Evolutionary conservation across 495 filamentous ascomycete species (phyloP).

Genomic region (Glutinoglossum americanum): DNA sequence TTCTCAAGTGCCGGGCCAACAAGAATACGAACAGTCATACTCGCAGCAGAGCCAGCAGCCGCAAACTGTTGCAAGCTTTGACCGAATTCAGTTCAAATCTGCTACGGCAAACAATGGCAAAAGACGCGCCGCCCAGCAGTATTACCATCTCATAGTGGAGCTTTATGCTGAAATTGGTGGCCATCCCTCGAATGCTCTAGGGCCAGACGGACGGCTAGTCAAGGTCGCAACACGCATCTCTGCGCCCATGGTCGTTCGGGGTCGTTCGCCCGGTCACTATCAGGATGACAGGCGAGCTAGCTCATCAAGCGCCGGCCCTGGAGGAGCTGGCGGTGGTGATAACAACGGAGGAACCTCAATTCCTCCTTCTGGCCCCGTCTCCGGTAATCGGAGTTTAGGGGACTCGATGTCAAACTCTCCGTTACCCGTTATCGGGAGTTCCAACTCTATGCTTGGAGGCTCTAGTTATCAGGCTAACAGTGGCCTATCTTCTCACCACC

Average conservation of each 20-base stretch:
- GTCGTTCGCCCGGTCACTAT: slow-evolving; percentile 84
- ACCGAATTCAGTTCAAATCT: slow-evolving; percentile 90
- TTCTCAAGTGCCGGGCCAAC: not conserved
- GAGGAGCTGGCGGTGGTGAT: slow-evolving; percentile 31
- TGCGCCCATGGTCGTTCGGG: slow-evolving; percentile 78
- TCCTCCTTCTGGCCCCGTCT: not conserved
- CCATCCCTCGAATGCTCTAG: slow-evolving; percentile 12
- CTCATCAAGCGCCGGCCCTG: slow-evolving; percentile 48
- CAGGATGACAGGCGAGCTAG: slow-evolving; percentile 59
- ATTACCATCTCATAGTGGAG: slow-evolving; percentile 81
- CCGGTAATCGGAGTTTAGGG: slow-evolving; percentile 7
- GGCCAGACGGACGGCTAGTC: slow-evolving; percentile 31
- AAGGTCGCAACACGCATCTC: slow-evolving; percentile 65
- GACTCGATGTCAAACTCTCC: slow-evolving; percentile 6
- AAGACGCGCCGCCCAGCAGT: slow-evolving; percentile 75
- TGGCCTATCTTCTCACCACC: slow-evolving; percentile 10
- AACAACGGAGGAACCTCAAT: slow-evolving; percentile 17
- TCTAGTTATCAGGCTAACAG: not conserved
- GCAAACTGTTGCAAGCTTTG: slow-evolving; percentile 45
- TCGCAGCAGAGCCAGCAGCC: slow-evolving; percentile 8
- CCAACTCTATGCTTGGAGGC: slow-evolving; percentile 1
- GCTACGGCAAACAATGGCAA: slow-evolving; percentile 96
- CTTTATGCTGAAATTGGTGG: slow-evolving; percentile 50
- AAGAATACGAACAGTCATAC: slow-evolving; percentile 22
- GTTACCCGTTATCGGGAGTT: not conserved